These are phyloP conservation scores for Beauveria pseudobassiana DNA, from an alignment of 2,329 filamentous ascomycete species.

Conservation along the genomic window DNA sequence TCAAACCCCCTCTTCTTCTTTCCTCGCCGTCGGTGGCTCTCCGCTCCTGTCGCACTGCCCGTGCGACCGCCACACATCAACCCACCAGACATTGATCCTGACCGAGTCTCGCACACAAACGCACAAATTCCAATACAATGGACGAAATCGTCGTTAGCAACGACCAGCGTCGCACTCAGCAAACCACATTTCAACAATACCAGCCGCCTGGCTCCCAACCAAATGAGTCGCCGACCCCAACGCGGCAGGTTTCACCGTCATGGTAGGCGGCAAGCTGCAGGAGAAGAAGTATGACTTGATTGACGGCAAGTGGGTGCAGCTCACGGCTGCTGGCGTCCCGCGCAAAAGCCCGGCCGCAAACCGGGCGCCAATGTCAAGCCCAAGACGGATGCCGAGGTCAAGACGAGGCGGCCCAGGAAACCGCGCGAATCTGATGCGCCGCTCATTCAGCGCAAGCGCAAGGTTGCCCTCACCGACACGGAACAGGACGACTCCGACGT, in stretches of 20 bases:
- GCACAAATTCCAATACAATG: constrained; percentile 29
- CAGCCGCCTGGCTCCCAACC: constrained; percentile 20
- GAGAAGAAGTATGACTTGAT: constrained; percentile 27
- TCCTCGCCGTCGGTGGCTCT: background rate
- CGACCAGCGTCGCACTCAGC: constrained; percentile 24
- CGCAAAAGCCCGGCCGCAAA: constrained; percentile 60
- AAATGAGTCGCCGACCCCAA: constrained; percentile 22
- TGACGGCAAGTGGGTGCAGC: constrained; percentile 36
- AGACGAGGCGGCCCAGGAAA: constrained; percentile 47
- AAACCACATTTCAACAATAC: constrained; percentile 22
- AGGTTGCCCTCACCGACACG: constrained; percentile 33
- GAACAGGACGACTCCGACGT: constrained; percentile 23
- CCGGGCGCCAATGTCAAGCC: constrained; percentile 48
- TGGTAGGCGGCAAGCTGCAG: constrained; percentile 2
- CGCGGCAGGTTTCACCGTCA: constrained; percentile 7
- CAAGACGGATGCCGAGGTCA: constrained; percentile 33
- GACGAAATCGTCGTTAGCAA: constrained; percentile 44
- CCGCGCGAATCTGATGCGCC: constrained; percentile 52
- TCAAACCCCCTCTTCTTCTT: too few relatives aligned
- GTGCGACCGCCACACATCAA: constrained; percentile 5
- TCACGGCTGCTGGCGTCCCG: constrained; percentile 51
- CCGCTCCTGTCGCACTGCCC: background rate
- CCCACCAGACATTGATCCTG: constrained; percentile 13
- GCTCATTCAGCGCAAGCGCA: constrained; percentile 47
- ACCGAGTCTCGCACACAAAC: constrained; percentile 12